Conservation (phyloP, 1,284 basidiomycete genomes). For the Boletus austroedulis region DNA sequence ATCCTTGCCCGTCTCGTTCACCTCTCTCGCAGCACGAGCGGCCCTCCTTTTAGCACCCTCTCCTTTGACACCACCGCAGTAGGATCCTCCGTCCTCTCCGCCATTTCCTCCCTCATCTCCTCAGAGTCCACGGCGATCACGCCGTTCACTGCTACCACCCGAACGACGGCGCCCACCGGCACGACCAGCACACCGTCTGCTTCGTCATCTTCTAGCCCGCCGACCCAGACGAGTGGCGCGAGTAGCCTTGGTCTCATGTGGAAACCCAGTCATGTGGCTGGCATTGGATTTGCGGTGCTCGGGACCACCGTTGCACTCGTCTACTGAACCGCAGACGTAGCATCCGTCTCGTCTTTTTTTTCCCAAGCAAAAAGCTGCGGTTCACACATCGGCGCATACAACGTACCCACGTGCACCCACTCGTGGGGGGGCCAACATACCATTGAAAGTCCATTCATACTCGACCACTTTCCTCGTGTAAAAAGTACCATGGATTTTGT, state of each 20-base stretch:
- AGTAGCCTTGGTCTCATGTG: slow-evolving; percentile 1
- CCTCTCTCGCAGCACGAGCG: slow-evolving; percentile 18
- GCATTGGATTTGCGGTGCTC: background rate
- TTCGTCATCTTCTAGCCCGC: background rate
- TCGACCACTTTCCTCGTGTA: background rate
- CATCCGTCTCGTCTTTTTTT: background rate
- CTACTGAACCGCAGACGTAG: background rate
- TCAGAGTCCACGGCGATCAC: slow-evolving; percentile 24
- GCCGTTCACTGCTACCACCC: slow-evolving; percentile 2
- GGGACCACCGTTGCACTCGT: slow-evolving; percentile 9
- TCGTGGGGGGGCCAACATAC: background rate
- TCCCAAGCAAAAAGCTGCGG: background rate
- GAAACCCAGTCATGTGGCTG: background rate
- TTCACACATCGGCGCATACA: background rate
- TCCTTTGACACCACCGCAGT: slow-evolving; percentile 27
- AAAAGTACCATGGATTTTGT: too few relatives aligned
- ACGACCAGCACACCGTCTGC: background rate
- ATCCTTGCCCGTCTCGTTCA: background rate
- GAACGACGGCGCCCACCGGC: background rate
- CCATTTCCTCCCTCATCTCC: slow-evolving; percentile 28
- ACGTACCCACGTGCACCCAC: background rate
- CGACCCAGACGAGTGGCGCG: slow-evolving; percentile 3
- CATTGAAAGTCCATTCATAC: background rate
- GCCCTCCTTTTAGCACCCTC: slow-evolving; percentile 9
- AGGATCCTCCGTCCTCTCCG: slow-evolving; percentile 17